Evolutionary conservation across 1,284 basidiomycete genomes (phyloP).

Genomic region (Ceratobasidium sp.): DNA sequence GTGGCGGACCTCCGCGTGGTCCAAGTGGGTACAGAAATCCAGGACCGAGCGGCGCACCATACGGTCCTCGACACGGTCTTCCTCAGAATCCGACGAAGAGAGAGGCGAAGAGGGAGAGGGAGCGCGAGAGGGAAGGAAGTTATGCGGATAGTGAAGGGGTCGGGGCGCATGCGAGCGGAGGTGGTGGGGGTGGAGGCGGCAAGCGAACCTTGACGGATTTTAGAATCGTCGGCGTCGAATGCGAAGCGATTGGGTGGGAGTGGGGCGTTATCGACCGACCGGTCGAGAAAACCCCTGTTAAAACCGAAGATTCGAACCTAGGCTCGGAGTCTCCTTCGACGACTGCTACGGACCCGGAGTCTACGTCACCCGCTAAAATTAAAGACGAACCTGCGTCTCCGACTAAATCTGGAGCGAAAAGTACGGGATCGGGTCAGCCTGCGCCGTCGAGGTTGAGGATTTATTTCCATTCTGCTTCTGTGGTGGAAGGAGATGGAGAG

Average conservation of each 20-base stretch:
- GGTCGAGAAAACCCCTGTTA: conserved; percentile 41
- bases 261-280: conserved; percentile 67
- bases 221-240: conserved; percentile 81
- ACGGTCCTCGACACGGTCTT: conserved; percentile 43
- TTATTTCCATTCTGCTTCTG: conserved; percentile 37
- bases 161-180: conserved; percentile 32
- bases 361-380: conserved; percentile 35
- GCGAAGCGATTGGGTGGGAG: conserved; percentile 65
- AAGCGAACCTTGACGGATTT: conserved; percentile 92
- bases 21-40: conserved; percentile 38
- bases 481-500: conserved; percentile 55
- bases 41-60: neutral
- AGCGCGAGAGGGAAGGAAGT: conserved; percentile 51
- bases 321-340: neutral
- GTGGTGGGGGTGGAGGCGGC: conserved; percentile 58
- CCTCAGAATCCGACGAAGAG: conserved; percentile 53
- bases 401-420: conserved; percentile 7
- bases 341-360: conserved; percentile 48
- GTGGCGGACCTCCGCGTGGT: conserved; percentile 20
- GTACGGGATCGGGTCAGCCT: conserved; percentile 8
- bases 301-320: conserved; percentile 53
- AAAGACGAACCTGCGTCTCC: conserved; percentile 39
- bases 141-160: conserved; percentile 50
- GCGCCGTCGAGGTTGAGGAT: conserved; percentile 57
- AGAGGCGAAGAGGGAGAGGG: conserved; percentile 48